phyloP scores from a whole-genome alignment of 108 stramenopile genomes.

The Fistulifera solaris region DNA sequence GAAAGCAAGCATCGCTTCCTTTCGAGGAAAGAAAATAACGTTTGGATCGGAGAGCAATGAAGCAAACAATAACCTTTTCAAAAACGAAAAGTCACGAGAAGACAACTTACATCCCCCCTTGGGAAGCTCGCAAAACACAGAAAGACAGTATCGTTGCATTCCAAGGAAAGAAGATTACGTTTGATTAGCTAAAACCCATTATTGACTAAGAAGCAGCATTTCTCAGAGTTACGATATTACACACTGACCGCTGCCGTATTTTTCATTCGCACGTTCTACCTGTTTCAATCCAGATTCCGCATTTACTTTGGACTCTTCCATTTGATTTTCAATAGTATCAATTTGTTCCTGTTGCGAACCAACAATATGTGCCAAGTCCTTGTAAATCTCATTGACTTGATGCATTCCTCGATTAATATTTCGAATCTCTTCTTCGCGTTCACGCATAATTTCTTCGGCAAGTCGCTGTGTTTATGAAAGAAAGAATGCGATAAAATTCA shows the following conservation, averaged over 20 bases:
- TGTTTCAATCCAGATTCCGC: slow-evolving; percentile 74
- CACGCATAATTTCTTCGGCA: slow-evolving; percentile 77
- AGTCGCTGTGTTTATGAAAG: slow-evolving; percentile 29
- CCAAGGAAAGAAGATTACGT: slow-evolving; percentile 33
- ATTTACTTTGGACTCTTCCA: slow-evolving; percentile 69
- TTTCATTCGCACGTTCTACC: slow-evolving; percentile 75
- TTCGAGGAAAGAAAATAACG: slow-evolving; percentile 75
- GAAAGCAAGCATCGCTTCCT: slow-evolving; percentile 65
- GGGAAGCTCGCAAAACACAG: slow-evolving; percentile 65
- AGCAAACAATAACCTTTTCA: too few species aligned
- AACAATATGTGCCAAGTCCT: slow-evolving; percentile 80
- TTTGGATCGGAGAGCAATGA: slow-evolving; percentile 30
- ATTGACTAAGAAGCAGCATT: too few species aligned
- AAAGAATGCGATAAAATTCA: slow-evolving; percentile 2
- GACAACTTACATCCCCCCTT: slow-evolving; percentile 38
- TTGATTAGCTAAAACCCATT: background rate
- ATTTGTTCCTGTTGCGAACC: slow-evolving; percentile 79
- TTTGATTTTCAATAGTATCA: slow-evolving; percentile 75
- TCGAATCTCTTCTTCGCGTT: slow-evolving; percentile 82
- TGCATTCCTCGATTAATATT: slow-evolving; percentile 84
- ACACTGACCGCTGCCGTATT: slow-evolving; percentile 22
- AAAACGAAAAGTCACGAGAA: too few species aligned
- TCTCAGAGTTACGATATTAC: slow-evolving; percentile 13
- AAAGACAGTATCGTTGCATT: slow-evolving; percentile 71
- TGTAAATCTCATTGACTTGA: slow-evolving; percentile 88